Conservation (phyloP, 805 yeast species). For the Candida succiphila region DNA sequence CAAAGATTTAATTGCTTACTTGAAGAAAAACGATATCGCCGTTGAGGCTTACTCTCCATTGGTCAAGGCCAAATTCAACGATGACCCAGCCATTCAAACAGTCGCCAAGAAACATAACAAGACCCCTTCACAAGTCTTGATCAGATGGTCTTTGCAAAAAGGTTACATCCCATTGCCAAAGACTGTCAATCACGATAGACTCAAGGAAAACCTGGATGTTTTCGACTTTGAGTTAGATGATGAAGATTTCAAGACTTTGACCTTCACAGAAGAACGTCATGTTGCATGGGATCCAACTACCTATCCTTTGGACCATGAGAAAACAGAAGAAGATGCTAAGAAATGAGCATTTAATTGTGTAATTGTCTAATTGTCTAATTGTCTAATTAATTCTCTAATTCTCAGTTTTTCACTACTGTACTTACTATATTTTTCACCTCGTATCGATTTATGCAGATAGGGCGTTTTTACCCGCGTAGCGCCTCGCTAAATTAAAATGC, state of each 20-base stretch:
- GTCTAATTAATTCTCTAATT: too few species aligned
- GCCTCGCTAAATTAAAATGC: too few species aligned
- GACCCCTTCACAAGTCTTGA: constrained; percentile 47
- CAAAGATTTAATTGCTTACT: constrained; percentile 32
- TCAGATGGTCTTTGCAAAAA: constrained; percentile 59
- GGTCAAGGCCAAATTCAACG: constrained; percentile 40
- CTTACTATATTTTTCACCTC: too few species aligned
- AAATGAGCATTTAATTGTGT: too few species aligned
- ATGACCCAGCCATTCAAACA: constrained; percentile 29
- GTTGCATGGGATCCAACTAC: constrained; percentile 17
- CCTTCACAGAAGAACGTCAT: constrained; percentile 26
- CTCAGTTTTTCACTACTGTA: too few species aligned
- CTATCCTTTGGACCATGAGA: constrained; percentile 12
- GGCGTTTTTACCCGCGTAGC: too few species aligned
- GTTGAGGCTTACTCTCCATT: constrained; percentile 60
- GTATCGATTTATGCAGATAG: too few species aligned
- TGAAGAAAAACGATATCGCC: constrained; percentile 33
- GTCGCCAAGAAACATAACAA: constrained; percentile 39
- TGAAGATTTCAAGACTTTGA: constrained; percentile 25
- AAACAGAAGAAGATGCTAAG: constrained; percentile 6
- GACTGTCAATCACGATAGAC: constrained; percentile 24
- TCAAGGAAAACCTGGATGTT: constrained; percentile 30
- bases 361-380: too few species aligned
- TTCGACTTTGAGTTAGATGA: constrained; percentile 30
- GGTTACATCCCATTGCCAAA: constrained; percentile 39